These are phyloP conservation scores for Pueraria montana DNA, from an alignment of 306 rosid species.

Conservation along the genomic window DNA sequence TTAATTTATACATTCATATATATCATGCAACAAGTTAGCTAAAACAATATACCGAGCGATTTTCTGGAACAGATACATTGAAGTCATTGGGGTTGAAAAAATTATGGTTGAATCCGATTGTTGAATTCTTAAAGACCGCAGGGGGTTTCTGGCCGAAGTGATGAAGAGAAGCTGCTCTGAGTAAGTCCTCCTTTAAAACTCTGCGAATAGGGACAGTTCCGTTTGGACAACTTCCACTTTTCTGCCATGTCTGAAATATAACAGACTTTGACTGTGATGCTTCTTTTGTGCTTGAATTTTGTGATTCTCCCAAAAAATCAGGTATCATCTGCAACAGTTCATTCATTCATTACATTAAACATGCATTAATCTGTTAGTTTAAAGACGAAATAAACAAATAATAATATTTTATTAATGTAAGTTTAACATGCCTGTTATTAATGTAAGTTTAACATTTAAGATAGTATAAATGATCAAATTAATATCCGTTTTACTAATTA, in stretches of 20 bases:
- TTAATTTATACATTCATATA: too few relatives aligned
- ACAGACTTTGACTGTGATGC: not conserved
- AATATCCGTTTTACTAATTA: too few relatives aligned
- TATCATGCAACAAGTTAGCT: too few relatives aligned
- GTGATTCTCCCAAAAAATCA: conserved; percentile 2
- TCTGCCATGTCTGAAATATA: conserved; percentile 65
- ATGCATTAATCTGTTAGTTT: not conserved
- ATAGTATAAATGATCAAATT: too few relatives aligned
- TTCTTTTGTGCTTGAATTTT: conserved; percentile 25
- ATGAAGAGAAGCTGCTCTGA: conserved; percentile 52
- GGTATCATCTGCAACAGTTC: conserved; percentile 60
- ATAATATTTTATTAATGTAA: not conserved
- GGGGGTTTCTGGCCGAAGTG: conserved; percentile 60
- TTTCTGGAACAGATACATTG: too few relatives aligned
- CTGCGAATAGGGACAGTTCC: conserved; percentile 77
- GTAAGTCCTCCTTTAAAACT: conserved; percentile 53
- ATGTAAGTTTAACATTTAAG: too few relatives aligned
- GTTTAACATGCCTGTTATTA: too few relatives aligned
- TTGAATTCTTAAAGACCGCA: too few relatives aligned
- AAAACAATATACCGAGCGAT: too few relatives aligned
- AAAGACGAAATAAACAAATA: not conserved
- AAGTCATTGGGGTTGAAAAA: too few relatives aligned
- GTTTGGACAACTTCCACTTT: conserved; percentile 70
- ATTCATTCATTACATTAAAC: not conserved
- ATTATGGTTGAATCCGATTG: too few relatives aligned